Conservation (phyloP, 306 rosid genomes). For the Vigna radiata region DNA sequence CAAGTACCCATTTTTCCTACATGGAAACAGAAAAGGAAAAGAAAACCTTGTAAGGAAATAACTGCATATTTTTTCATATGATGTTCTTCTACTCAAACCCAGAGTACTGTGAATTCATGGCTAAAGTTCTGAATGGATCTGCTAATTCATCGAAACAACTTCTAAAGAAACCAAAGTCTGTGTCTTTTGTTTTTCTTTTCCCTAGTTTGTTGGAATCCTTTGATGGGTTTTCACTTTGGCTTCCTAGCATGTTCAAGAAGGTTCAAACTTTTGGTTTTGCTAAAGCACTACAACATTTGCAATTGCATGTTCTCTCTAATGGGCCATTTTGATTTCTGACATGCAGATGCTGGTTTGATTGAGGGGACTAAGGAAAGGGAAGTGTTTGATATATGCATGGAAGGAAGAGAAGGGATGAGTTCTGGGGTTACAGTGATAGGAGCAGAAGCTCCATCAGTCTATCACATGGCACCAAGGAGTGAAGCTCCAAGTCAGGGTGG, state of each 20-base stretch:
- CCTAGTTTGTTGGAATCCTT: slow-evolving; percentile 21
- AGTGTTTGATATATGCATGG: slow-evolving; percentile 57
- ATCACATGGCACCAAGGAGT: slow-evolving; percentile 77
- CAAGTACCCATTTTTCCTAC: slow-evolving; percentile 3
- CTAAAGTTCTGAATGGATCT: slow-evolving; percentile 36
- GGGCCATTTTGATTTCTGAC: slow-evolving; percentile 3
- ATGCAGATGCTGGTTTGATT: slow-evolving; percentile 58
- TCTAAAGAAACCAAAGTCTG: slow-evolving; percentile 22
- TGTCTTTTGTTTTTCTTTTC: slow-evolving; percentile 7
- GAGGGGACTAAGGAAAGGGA: slow-evolving; percentile 24
- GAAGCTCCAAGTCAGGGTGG: slow-evolving; percentile 58
- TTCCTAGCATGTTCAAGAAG: slow-evolving; percentile 31
- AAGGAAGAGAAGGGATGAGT: slow-evolving; percentile 68
- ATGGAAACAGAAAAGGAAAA: background rate
- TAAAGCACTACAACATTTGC: background rate
- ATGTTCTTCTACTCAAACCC: slow-evolving; percentile 31
- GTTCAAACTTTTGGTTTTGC: slow-evolving; percentile 33
- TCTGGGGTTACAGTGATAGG: slow-evolving; percentile 80
- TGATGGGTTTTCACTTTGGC: slow-evolving; percentile 43
- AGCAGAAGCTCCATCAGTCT: slow-evolving; percentile 85
- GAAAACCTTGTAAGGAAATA: background rate
- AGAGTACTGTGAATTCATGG: slow-evolving; percentile 1
- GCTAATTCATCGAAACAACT: slow-evolving; percentile 26
- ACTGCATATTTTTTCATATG: slow-evolving; percentile 19
- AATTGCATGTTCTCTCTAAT: background rate